Conservation (phyloP, 768 basidiomycete genomes). For the Fomitopsis pulvina region DNA sequence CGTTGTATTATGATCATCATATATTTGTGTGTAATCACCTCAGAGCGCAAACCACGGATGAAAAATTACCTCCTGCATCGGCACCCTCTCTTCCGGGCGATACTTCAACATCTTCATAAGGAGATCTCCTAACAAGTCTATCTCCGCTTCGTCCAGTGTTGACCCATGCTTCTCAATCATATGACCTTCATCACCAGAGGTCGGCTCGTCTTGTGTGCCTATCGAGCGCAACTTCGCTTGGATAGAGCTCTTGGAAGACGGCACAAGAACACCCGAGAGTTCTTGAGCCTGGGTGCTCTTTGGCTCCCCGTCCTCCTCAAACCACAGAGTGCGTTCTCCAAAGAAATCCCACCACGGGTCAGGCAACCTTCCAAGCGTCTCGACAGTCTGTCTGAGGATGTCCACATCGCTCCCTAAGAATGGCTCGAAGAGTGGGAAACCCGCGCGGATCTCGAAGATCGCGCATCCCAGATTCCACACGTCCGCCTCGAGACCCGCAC, state of each 20-base stretch:
- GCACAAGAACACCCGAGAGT: constrained; percentile 17
- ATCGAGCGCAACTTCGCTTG: constrained; percentile 21
- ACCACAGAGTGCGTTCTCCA: constrained; percentile 26
- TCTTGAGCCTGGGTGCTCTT: constrained; percentile 23
- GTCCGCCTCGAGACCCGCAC: constrained; percentile 24
- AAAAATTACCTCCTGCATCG: constrained; percentile 26
- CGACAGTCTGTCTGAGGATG: constrained; percentile 29
- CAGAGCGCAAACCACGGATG: constrained; percentile 28
- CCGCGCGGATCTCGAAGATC: constrained; percentile 38
- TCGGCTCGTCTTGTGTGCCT: constrained; percentile 23
- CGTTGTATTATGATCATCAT: no score
- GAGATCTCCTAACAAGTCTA: constrained; percentile 31
- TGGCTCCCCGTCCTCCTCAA: constrained; percentile 30
- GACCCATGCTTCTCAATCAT: constrained; percentile 29
- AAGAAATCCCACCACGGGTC: constrained; percentile 36
- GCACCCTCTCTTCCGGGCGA: constrained; percentile 36
- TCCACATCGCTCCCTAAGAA: constrained; percentile 25
- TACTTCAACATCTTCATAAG: constrained; percentile 35
- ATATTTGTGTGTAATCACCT: no score
- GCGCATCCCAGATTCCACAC: constrained; percentile 37
- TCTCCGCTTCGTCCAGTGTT: constrained; percentile 23
- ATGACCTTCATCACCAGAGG: constrained; percentile 21
- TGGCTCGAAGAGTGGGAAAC: constrained; percentile 33
- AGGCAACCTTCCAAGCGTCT: constrained; percentile 33
- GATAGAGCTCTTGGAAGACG: constrained; percentile 24